These are phyloP conservation scores for Porphyrellus sp. DNA, from an alignment of 1,284 basidiomycete species.

Conservation along the genomic window DNA sequence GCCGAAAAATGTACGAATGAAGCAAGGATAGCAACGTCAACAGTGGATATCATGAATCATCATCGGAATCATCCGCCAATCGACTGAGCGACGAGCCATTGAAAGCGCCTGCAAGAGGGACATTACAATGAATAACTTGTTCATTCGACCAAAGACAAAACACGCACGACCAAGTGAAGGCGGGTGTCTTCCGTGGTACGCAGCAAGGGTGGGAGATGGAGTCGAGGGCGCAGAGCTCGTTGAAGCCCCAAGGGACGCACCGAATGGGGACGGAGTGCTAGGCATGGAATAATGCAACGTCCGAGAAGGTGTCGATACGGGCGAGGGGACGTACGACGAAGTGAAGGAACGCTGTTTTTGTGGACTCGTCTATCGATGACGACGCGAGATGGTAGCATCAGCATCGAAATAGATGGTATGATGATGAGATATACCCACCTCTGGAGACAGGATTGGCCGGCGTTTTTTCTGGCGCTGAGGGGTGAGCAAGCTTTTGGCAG, in stretches of 20 bases:
- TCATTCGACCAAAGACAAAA: background rate
- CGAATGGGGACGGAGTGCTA: constrained; percentile 39
- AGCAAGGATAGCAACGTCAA: background rate
- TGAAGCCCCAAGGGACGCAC: constrained; percentile 34
- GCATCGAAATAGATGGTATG: background rate
- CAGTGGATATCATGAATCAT: constrained; percentile 21
- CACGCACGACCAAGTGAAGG: constrained; percentile 30
- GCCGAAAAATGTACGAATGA: constrained; percentile 10
- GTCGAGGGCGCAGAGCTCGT: constrained; percentile 38
- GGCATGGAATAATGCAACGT: constrained; percentile 40
- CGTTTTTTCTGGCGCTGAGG: constrained; percentile 40
- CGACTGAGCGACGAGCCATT: constrained; percentile 28
- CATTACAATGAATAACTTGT: background rate
- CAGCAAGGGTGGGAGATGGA: constrained; percentile 37
- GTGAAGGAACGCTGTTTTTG: constrained; percentile 55
- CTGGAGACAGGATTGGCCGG: constrained; percentile 43
- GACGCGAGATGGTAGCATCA: background rate
- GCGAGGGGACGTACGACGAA: constrained; percentile 47
- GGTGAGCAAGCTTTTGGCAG: constrained; percentile 37
- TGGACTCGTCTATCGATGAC: constrained; percentile 43
- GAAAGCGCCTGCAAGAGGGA: constrained; percentile 24
- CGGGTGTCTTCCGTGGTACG: constrained; percentile 33
- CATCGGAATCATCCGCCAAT: constrained; percentile 29
- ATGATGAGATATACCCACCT: constrained; percentile 36
- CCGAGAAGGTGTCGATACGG: constrained; percentile 51